Percentiles rank a stretch among this genome's conserved stretches.
phyloP scores from a whole-genome alignment of 768 basidiomycete species.

The Boletus speciosus region DNA sequence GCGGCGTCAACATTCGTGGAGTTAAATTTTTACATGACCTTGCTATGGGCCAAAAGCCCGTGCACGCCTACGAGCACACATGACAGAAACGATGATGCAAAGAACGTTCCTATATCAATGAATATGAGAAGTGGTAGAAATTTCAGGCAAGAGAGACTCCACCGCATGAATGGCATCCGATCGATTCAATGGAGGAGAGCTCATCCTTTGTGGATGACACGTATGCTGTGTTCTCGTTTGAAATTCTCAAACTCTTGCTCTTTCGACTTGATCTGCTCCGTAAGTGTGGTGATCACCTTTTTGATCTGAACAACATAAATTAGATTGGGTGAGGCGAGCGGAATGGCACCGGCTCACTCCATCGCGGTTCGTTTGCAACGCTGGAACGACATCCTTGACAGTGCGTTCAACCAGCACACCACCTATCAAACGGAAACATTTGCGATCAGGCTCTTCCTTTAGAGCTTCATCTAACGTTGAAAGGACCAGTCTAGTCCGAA shows the following conservation, averaged over 20 bases:
- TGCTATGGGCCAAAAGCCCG: background rate
- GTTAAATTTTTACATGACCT: background rate
- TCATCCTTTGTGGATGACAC: constrained; percentile 44
- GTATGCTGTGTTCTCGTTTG: constrained; percentile 74
- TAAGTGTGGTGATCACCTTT: constrained; percentile 71
- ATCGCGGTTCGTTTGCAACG: constrained; percentile 83
- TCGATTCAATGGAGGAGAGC: background rate
- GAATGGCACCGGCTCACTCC: constrained; percentile 52
- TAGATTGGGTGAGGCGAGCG: background rate
- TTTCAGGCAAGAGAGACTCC: background rate
- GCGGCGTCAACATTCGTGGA: background rate
- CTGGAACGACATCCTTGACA: constrained; percentile 90
- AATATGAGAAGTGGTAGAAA: background rate
- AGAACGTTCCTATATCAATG: background rate
- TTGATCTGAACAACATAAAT: constrained; percentile 56
- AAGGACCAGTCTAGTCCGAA: constrained; percentile 69
- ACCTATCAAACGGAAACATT: constrained; percentile 95
- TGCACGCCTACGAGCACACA: background rate
- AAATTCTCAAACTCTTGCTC: constrained; percentile 81
- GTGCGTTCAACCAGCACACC: constrained; percentile 95
- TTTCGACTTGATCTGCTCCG: constrained; percentile 86
- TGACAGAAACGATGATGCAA: background rate
- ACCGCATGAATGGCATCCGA: background rate
- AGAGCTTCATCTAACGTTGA: constrained; percentile 81
- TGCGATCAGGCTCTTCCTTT: constrained; percentile 80